These are phyloP conservation scores for Rhizoclosmatium sp. DNA, from an alignment of 192 early-diverging fungal species.

Conservation along the genomic window DNA sequence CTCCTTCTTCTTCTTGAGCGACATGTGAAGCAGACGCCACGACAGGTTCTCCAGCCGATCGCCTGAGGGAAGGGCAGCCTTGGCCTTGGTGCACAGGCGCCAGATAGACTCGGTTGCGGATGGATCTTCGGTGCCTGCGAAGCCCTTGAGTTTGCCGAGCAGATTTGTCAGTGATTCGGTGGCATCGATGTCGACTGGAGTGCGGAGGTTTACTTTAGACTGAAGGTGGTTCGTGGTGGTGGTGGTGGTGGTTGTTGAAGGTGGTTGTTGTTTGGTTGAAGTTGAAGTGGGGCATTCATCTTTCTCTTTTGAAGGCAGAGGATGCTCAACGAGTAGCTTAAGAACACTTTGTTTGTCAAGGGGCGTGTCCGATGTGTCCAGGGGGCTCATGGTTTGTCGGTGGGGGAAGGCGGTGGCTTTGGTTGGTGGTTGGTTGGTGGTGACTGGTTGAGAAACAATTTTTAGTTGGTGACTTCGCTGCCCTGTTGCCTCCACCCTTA, in stretches of 20 bases:
- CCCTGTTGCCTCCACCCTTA: no score
- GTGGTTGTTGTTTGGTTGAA: no score
- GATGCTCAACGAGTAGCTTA: neutral
- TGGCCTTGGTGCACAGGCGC: conserved; percentile 82
- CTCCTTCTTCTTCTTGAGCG: conserved; percentile 47
- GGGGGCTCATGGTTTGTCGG: no score
- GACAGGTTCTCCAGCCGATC: conserved; percentile 81
- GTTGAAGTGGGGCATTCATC: no score
- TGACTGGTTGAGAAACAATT: no score
- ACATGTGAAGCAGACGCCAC: conserved; percentile 85
- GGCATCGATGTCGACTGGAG: conserved; percentile 25
- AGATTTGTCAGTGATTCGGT: conserved; percentile 39
- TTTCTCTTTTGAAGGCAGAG: neutral
- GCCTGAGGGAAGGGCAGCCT: conserved; percentile 78
- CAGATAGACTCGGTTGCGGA: conserved; percentile 66
- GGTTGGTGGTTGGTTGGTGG: no score
- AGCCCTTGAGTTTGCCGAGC: conserved; percentile 2
- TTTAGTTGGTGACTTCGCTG: no score
- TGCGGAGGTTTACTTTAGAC: neutral
- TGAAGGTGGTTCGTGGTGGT: neutral
- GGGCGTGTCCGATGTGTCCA: neutral
- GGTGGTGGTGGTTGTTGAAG: neutral
- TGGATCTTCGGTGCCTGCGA: conserved; percentile 29
- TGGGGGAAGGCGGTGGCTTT: no score
- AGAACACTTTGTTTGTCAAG: neutral